Conservation (phyloP, 202 grass and related monocot species). For the Schoenoplectus triqueter region DNA sequence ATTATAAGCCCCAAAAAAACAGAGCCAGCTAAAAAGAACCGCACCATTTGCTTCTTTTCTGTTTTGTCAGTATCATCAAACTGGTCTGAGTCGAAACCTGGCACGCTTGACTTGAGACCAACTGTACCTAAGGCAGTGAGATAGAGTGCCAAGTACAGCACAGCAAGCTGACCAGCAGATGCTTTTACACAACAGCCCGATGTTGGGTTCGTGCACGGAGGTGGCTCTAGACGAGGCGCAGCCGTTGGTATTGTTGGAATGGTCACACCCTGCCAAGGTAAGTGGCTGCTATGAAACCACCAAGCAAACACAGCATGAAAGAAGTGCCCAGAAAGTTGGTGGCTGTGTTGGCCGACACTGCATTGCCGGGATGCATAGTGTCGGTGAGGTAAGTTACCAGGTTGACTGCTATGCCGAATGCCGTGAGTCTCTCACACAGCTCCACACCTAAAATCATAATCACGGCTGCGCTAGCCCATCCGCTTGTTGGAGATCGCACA, state of each 20-base stretch:
- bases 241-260: slow-evolving; percentile 66
- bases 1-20: slow-evolving; percentile 42
- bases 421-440: slow-evolving; percentile 74
- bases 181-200: slow-evolving; percentile 40
- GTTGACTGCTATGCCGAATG: slow-evolving; percentile 78
- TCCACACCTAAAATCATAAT: slow-evolving; percentile 72
- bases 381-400: slow-evolving; percentile 72
- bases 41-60: slow-evolving; percentile 52
- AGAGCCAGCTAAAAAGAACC: slow-evolving; percentile 74
- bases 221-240: slow-evolving; percentile 52
- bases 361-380: slow-evolving; percentile 77
- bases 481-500: slow-evolving; percentile 46
- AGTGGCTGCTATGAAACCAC: slow-evolving; percentile 75
- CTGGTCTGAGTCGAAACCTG: slow-evolving; percentile 76
- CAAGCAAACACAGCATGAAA: slow-evolving; percentile 78
- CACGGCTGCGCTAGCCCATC: slow-evolving; percentile 54
- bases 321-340: slow-evolving; percentile 85
- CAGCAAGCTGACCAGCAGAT: slow-evolving; percentile 47
- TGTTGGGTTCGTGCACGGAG: slow-evolving; percentile 34
- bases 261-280: slow-evolving; percentile 71
- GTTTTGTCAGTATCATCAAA: slow-evolving; percentile 57
- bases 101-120: slow-evolving; percentile 74
- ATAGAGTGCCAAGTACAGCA: slow-evolving; percentile 70
- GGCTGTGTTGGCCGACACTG: slow-evolving; percentile 60
- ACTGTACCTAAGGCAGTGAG: slow-evolving; percentile 71